A percentile compares a stretch with the other conserved stretches of the same genome.
These are phyloP conservation scores for Alternaria tenuissima DNA, from an alignment of 2,329 filamentous ascomycete species.

Conservation along the genomic window DNA sequence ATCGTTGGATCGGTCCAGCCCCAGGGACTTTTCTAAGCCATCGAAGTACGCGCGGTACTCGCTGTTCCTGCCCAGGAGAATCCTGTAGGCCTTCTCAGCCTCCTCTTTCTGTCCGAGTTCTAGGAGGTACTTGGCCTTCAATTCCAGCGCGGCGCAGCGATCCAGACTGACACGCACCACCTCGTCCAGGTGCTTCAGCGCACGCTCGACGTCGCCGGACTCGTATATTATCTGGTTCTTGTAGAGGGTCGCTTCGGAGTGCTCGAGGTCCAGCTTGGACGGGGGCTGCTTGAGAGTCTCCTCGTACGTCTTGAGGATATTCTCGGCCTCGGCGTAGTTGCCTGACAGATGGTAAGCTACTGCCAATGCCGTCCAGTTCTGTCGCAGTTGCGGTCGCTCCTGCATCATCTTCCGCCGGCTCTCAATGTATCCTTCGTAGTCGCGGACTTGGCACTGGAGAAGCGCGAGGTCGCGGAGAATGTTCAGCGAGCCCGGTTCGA, in stretches of 20 bases:
- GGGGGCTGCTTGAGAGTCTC: slow-evolving; percentile 87
- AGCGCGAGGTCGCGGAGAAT: slow-evolving; percentile 94
- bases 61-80: slow-evolving; percentile 83
- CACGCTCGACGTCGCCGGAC: slow-evolving; percentile 80
- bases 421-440: slow-evolving; percentile 91
- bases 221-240: slow-evolving; percentile 96
- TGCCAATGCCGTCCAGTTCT: slow-evolving; percentile 98
- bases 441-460: slow-evolving; percentile 94
- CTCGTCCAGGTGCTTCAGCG: slow-evolving; percentile 83
- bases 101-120: slow-evolving; percentile 80
- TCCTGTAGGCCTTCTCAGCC: slow-evolving; percentile 80
- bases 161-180: slow-evolving; percentile 82
- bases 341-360: slow-evolving; percentile 93
- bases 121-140: slow-evolving; percentile 82
- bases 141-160: slow-evolving; percentile 83
- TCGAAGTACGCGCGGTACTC: slow-evolving; percentile 90
- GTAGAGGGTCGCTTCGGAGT: slow-evolving; percentile 93
- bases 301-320: slow-evolving; percentile 89
- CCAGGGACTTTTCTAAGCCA: slow-evolving; percentile 74
- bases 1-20: slow-evolving; percentile 67
- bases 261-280: slow-evolving; percentile 81
- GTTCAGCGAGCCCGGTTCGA: slow-evolving; percentile 93
- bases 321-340: slow-evolving; percentile 84
- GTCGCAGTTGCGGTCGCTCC: slow-evolving; percentile 78
- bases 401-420: slow-evolving; percentile 89